A percentile compares a stretch with the other conserved stretches of the same genome.
phyloP scores from a whole-genome alignment of 2,329 filamentous ascomycete species.

The Nectriaceae sp. region DNA sequence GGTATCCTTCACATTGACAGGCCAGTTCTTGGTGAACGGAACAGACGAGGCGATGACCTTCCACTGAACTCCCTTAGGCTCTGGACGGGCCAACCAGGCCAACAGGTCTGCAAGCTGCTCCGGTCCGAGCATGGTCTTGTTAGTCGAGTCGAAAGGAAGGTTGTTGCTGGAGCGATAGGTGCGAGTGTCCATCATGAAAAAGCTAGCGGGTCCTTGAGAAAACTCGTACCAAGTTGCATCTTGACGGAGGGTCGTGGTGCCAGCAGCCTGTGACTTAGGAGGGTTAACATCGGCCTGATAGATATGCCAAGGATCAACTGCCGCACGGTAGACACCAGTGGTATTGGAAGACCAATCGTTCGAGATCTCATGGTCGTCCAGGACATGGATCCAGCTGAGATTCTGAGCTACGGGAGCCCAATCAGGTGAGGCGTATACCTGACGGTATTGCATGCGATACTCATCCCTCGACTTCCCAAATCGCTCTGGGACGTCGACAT shows the following conservation, averaged over 20 bases:
- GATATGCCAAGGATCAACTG: conserved; percentile 80
- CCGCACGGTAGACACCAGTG: conserved; percentile 76
- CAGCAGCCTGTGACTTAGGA: conserved; percentile 59
- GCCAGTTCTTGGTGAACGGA: conserved; percentile 98
- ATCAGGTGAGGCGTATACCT: conserved; percentile 93
- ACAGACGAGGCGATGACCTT: conserved; percentile 90
- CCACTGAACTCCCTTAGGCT: conserved; percentile 81
- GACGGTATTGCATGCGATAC: conserved; percentile 89
- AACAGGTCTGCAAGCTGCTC: conserved; percentile 80
- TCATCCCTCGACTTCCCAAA: conserved; percentile 72
- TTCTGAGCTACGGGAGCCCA: conserved; percentile 76
- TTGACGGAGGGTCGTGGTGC: conserved; percentile 37
- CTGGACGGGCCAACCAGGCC: conserved; percentile 71
- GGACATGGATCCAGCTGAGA: conserved; percentile 95
- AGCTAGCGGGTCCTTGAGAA: conserved; percentile 83
- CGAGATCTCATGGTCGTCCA: conserved; percentile 94
- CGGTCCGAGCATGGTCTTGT: conserved; percentile 85
- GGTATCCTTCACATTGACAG: conserved; percentile 81
- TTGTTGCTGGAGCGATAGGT: conserved; percentile 75
- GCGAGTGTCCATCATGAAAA: conserved; percentile 93
- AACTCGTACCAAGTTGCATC: conserved; percentile 87
- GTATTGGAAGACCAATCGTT: conserved; percentile 90
- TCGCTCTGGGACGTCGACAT: conserved; percentile 82
- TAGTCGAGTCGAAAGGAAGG: conserved; percentile 57
- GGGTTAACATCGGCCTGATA: conserved; percentile 89